phyloP scores from a whole-genome alignment of 1,284 basidiomycete genomes.

The Psilocybe mexicana region DNA sequence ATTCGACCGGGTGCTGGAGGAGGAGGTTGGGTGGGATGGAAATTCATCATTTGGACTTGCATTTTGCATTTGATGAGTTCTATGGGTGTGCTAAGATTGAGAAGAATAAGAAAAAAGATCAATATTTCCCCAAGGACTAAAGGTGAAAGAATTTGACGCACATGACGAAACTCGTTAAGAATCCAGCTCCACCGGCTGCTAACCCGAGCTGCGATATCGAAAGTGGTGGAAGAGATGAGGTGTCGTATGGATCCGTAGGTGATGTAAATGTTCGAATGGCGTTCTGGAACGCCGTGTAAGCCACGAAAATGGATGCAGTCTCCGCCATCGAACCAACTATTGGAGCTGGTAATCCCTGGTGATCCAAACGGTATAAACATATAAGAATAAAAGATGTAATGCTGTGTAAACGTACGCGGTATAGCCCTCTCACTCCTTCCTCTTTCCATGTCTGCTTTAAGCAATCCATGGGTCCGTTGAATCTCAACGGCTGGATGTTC shows the following conservation, averaged over 20 bases:
- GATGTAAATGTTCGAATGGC: conserved; percentile 45
- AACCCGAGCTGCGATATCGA: conserved; percentile 72
- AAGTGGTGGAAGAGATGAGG: conserved; percentile 42
- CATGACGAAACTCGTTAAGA: conserved; percentile 85
- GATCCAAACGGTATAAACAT: not conserved
- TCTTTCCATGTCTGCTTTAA: conserved; percentile 76
- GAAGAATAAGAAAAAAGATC: not conserved
- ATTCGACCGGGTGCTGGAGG: conserved; percentile 24
- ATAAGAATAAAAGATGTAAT: not conserved
- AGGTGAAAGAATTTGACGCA: conserved; percentile 40
- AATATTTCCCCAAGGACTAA: not conserved
- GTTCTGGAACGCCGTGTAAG: conserved; percentile 85
- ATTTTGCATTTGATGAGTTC: conserved; percentile 98
- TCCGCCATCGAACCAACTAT: conserved; percentile 92
- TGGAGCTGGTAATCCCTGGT: conserved; percentile 88
- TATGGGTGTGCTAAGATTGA: conserved; percentile 75
- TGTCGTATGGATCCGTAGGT: conserved; percentile 10
- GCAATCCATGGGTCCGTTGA: conserved; percentile 86
- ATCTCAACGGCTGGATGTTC: conserved; percentile 57
- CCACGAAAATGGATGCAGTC: conserved; percentile 87
- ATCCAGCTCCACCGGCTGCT: conserved; percentile 86
- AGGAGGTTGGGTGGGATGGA: conserved; percentile 15
- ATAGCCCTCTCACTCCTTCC: conserved; percentile 84
- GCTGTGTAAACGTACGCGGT: conserved; percentile 63
- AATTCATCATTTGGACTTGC: conserved; percentile 88